A percentile compares a stretch with the other conserved stretches of the same genome.
Evolutionary conservation across 129 eudicot species (phyloP).

Genomic region (Tagetes patula): DNA sequence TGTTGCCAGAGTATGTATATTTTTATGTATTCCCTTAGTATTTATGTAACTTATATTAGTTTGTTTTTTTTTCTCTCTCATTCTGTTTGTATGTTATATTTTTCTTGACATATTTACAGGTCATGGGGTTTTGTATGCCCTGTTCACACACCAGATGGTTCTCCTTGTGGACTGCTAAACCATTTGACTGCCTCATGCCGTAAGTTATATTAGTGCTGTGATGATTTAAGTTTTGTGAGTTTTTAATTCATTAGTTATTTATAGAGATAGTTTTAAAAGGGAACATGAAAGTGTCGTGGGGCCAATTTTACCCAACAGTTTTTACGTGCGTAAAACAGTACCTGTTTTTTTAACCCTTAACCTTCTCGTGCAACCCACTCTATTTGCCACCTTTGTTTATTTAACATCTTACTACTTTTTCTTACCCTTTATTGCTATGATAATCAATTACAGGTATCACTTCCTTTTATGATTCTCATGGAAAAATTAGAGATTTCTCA

Average conservation of each 20-base stretch:
- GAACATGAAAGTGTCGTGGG: conserved; percentile 3
- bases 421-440: neutral
- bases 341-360: neutral
- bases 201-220: conserved; percentile 37
- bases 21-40: neutral
- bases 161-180: conserved; percentile 91
- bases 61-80: neutral
- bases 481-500: conserved; percentile 61
- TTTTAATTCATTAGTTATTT: neutral
- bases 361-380: neutral
- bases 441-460: conserved; percentile 61
- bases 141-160: conserved; percentile 99
- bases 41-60: neutral
- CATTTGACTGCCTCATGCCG: conserved; percentile 88
- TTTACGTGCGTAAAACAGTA: neutral
- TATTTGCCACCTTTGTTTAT: neutral
- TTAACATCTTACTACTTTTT: conserved; percentile 13
- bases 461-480: conserved; percentile 67
- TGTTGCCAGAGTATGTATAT: conserved; percentile 90
- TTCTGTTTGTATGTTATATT: neutral
- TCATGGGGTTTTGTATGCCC: conserved; percentile 98
- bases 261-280: neutral
- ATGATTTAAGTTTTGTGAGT: neutral
- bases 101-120: conserved; percentile 40
- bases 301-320: neutral